Evolutionary conservation across 1,139 yeast genomes (phyloP), one percentile per base, ranked within the genome.

Genomic region (Saccharomyces pastorianus): DNA sequence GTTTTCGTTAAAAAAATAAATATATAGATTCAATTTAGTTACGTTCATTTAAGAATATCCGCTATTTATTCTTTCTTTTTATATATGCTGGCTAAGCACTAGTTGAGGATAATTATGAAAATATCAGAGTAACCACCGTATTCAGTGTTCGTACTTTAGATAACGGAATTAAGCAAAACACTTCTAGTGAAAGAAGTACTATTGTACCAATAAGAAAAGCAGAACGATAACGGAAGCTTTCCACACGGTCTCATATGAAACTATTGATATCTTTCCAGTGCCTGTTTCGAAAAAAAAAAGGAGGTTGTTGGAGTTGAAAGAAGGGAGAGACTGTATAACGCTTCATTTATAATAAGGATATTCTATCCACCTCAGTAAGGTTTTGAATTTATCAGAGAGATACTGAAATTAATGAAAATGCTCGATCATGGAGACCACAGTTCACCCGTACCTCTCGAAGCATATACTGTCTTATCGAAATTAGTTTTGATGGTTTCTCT

Each of bases 401-500:
- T 38, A 38, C 3, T 38, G n/a, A 7, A 46, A 26, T 2, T 1
- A 4, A 4, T 46, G n/a, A 29, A 46, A 9, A 46, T 20, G n/a
- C 26, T 29, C 20, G 9, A 48, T 51, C 48, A 63, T 48, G 70
- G 71, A 4, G 63, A 53, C 70, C 71, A 67, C 49, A 68, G 54
- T 47, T 64, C 59, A 9, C 71, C 71, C 8, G 60, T 53, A 5
- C 69, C 70, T 53, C 71, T 63, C 17, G 65, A 57, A 6, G 71
- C 71, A 52, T 65, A 68, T 9, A 67, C 57, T 4, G 65, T 63
- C 32, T 59, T 60, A 41, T 64, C 60, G 48, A 65, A 68, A 17
- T 60, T 58, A 1, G 70, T 66, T 44, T 58, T 64, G 20, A 65
- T 60, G 25, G 62, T 58, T 46, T 60, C 58, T 23, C 61, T 59